phyloP scores from a whole-genome alignment of 2,329 filamentous ascomycete genomes.

The Fusarium coffeatum region DNA sequence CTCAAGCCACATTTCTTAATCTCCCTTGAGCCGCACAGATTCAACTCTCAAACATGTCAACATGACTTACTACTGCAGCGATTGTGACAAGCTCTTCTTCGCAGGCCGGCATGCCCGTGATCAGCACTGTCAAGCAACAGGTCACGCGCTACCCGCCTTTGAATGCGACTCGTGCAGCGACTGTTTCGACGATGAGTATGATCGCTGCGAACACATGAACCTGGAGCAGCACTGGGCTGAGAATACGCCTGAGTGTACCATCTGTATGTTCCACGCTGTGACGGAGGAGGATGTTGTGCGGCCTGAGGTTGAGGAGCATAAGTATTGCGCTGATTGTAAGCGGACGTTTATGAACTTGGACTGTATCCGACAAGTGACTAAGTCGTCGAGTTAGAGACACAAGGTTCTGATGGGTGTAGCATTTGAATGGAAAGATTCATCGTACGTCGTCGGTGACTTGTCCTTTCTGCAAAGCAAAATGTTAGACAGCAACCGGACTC shows the following conservation, averaged over 20 bases:
- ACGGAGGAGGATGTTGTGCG: conserved; percentile 1
- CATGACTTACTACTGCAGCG: conserved; percentile 42
- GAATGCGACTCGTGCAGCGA: conserved; percentile 48
- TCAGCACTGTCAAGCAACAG: conserved; percentile 46
- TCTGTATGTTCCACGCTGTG: conserved; percentile 39
- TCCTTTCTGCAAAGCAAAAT: conserved; percentile 64
- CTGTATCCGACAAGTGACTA: conserved; percentile 15
- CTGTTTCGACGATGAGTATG: conserved; percentile 40
- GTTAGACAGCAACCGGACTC: conserved; percentile 64
- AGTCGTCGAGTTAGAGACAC: no score
- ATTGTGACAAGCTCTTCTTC: conserved; percentile 44
- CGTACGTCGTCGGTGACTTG: conserved; percentile 51
- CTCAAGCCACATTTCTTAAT: not conserved
- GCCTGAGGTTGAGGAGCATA: conserved; percentile 49
- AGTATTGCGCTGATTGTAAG: conserved; percentile 51
- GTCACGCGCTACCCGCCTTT: conserved; percentile 40
- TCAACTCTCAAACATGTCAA: not conserved
- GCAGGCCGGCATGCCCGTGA: conserved; percentile 42
- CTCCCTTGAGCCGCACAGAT: not conserved
- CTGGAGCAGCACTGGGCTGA: conserved; percentile 44
- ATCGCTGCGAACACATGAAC: conserved; percentile 48
- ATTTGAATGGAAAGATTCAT: conserved; percentile 65
- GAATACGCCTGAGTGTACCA: conserved; percentile 38
- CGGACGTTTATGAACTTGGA: conserved; percentile 49
- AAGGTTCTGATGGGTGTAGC: conserved; percentile 52